Conservation (phyloP, 2,329 filamentous ascomycete genomes). For the Colletotrichum paranaense region DNA sequence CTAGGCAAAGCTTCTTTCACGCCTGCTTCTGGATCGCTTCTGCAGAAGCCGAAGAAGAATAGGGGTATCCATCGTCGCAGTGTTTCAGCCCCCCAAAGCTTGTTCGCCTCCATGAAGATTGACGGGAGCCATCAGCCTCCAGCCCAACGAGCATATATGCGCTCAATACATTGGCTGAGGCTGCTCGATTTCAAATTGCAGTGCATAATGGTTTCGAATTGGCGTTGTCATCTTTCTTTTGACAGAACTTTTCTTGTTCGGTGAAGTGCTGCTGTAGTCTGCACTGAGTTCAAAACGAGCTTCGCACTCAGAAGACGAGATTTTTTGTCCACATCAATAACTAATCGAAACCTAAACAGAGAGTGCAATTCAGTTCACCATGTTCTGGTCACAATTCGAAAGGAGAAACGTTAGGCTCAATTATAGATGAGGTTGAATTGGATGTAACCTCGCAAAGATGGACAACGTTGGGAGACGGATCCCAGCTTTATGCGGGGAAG, state of each 20-base stretch:
- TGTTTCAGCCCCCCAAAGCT: neutral
- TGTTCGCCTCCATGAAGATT: neutral
- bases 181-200: neutral
- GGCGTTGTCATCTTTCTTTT: too few species aligned
- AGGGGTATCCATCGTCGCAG: neutral
- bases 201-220: too few species aligned
- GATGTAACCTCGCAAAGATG: neutral
- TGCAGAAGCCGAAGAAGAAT: neutral
- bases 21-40: neutral
- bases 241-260: too few species aligned
- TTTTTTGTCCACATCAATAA: too few species aligned
- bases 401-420: neutral
- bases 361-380: too few species aligned
- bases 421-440: neutral
- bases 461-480: neutral
- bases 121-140: neutral
- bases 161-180: neutral
- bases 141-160: neutral
- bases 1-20: neutral
- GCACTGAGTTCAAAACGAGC: too few species aligned
- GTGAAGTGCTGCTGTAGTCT: too few species aligned
- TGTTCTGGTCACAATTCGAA: neutral
- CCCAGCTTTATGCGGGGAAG: conserved; percentile 9
- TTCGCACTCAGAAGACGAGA: too few species aligned
- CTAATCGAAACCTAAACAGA: too few species aligned